Percentiles rank a stretch among this genome's conserved stretches.
These are phyloP conservation scores for Rhodotorula graminis DNA, from an alignment of 768 basidiomycete genomes.

Conservation along the genomic window DNA sequence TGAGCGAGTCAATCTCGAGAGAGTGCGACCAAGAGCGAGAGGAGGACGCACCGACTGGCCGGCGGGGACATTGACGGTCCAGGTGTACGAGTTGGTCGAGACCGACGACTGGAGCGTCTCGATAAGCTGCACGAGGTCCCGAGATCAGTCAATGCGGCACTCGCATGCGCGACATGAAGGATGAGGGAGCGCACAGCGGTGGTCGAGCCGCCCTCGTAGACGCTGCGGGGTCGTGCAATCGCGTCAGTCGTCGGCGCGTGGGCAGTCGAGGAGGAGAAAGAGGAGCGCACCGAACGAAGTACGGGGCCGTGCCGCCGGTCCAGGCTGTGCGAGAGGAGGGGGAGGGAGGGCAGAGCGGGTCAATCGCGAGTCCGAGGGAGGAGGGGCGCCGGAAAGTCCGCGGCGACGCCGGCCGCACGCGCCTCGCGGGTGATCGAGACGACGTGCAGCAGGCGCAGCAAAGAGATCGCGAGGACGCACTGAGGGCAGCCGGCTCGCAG, in stretches of 20 bases:
- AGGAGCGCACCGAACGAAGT: not conserved
- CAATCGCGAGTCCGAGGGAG: not conserved
- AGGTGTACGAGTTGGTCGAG: conserved; percentile 26
- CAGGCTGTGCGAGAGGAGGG: not conserved
- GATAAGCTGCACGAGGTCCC: not conserved
- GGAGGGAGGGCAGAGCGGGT: not conserved
- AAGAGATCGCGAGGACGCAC: conserved; percentile 1
- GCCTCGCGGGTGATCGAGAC: no score
- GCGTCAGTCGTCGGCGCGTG: not conserved
- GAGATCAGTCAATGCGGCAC: no score
- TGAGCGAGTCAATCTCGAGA: not conserved
- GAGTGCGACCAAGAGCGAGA: not conserved
- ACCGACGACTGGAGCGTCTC: conserved; percentile 22
- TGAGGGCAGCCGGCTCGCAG: conserved; percentile 21
- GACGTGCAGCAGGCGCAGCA: no score
- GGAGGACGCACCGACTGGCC: conserved; percentile 8
- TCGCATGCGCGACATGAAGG: no score
- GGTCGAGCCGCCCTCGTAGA: conserved; percentile 17
- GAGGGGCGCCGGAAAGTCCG: not conserved
- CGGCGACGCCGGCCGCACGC: no score
- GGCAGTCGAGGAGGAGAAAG: not conserved
- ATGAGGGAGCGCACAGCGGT: conserved; percentile 1
- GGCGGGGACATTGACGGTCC: conserved; percentile 28
- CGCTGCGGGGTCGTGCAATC: not conserved
- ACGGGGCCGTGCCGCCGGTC: not conserved